Evolutionary conservation across 129 eudicot species (phyloP).

Genomic region (Arctium lappa): DNA sequence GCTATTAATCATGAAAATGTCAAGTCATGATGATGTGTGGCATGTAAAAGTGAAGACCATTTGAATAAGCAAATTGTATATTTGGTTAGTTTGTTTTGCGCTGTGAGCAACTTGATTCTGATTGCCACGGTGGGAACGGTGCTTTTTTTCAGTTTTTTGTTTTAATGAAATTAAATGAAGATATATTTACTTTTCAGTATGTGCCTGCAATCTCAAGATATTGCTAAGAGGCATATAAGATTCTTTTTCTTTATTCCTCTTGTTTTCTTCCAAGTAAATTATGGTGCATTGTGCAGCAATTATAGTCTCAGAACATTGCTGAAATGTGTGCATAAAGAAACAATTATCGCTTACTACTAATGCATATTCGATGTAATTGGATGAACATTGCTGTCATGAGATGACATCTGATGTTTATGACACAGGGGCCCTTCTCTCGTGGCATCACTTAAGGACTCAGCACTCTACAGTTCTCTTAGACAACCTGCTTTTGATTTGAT

Average conservation of each 20-base stretch:
- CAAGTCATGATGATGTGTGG: neutral
- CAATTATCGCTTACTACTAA: neutral
- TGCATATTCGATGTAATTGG: neutral
- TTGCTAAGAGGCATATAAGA: neutral
- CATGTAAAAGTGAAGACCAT: neutral
- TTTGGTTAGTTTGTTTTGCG: neutral
- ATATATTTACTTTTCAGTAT: neutral
- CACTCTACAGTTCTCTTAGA: slow-evolving; percentile 77
- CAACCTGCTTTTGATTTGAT: slow-evolving; percentile 97
- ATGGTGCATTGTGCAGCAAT: neutral
- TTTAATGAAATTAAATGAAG: neutral
- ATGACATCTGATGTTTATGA: slow-evolving; percentile 24
- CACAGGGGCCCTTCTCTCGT: slow-evolving; percentile 95
- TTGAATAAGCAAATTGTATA: neutral
- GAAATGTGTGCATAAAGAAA: slow-evolving; percentile 4
- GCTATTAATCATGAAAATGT: neutral
- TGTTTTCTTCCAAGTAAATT: neutral
- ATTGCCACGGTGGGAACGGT: neutral
- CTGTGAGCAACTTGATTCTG: neutral
- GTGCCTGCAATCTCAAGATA: neutral
- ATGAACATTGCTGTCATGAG: neutral
- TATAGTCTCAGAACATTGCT: neutral
- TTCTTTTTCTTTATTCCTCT: neutral
- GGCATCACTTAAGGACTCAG: slow-evolving; percentile 73
- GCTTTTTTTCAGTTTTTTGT: neutral